Evolutionary conservation across 768 basidiomycete species (phyloP), one percentile per base, ranked within the genome.

Genomic region (Serendipita indica): DNA sequence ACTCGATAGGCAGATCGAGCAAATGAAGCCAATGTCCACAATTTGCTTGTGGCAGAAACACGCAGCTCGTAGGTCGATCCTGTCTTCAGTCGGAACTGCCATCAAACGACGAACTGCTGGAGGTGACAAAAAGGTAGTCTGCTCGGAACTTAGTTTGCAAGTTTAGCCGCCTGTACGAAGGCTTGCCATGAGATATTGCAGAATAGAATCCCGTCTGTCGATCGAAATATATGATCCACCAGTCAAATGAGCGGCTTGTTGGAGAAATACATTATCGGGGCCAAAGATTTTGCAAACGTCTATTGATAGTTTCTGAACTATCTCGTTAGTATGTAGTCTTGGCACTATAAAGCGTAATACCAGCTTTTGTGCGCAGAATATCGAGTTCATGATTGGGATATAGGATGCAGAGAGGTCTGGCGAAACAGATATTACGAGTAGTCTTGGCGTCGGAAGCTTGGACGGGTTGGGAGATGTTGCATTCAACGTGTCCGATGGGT

Each of bases 21-120:
- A 99, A 20, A 99, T 92, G 64, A 92, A 99, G 58, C 92, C 96
- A 57, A 98, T 80, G 67, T 98, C 94, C 37, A 98, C 81, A 49
- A 96, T 94, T 57, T 85, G 84, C 69, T 97, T 96, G 72, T 98
- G 96, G 72, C 96, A 99, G 74, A 99, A 98, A 68, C 94, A 98
- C 5, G 93, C 94, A 0, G 96, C 96, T 30, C 96, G 81, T 67
- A 98, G 94, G 69, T 98, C 96, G 60, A 98, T 85, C 66, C 82
- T 86, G 68, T 98, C 93, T 71, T 96, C 91, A 3, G 89, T 89
- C 1, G 94, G 94, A 20, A 89, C 82, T 0, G 86, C 81, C 33
- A 98, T 75, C 46, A 82, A 74, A 65, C 79, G 80, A 41, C 92
- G 82, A 57, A 94, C 79, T 4, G 82, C 73, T 1, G 80, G 79